Evolutionary conservation across 352 stramenopile genomes (phyloP).

Genomic region (Phytophthora pinifolia): DNA sequence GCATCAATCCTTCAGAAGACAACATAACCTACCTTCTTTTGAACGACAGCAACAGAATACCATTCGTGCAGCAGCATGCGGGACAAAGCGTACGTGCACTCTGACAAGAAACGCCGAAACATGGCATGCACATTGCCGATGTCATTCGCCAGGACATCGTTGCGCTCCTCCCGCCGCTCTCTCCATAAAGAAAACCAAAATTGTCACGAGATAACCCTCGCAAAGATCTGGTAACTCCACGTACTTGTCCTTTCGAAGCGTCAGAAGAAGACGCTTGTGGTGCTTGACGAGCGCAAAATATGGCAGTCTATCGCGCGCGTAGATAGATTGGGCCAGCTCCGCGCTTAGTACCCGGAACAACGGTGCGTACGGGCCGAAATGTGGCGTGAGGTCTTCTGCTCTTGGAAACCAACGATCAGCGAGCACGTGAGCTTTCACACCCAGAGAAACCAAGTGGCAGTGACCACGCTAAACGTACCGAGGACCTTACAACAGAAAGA

Average conservation of each 20-base stretch:
- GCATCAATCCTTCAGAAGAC: background rate
- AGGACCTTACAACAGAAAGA: slow-evolving; percentile 58
- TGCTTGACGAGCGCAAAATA: slow-evolving; percentile 74
- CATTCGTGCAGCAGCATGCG: slow-evolving; percentile 66
- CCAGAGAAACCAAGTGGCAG: background rate
- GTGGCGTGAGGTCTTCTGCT: slow-evolving; percentile 52
- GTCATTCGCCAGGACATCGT: slow-evolving; percentile 55
- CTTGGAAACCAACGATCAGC: slow-evolving; percentile 9
- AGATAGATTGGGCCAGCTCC: slow-evolving; percentile 50
- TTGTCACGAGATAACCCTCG: background rate
- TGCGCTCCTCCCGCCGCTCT: slow-evolving; percentile 45
- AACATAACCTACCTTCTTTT: slow-evolving; percentile 54
- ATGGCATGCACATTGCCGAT: slow-evolving; percentile 59
- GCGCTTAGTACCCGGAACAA: slow-evolving; percentile 45
- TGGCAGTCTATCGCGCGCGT: slow-evolving; percentile 34
- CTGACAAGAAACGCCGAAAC: slow-evolving; percentile 50
- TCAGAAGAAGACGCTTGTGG: slow-evolving; percentile 54
- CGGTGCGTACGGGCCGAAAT: slow-evolving; percentile 56
- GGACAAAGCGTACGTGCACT: slow-evolving; percentile 46
- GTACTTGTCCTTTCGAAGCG: slow-evolving; percentile 50
- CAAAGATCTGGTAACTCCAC: slow-evolving; percentile 13
- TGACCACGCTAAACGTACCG: slow-evolving; percentile 24
- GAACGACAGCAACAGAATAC: slow-evolving; percentile 55
- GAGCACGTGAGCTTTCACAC: background rate
- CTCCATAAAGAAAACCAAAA: slow-evolving; percentile 10